These are phyloP conservation scores for Myriosclerotinia scirpicola DNA, from an alignment of 2,329 filamentous ascomycete species.

Conservation along the genomic window DNA sequence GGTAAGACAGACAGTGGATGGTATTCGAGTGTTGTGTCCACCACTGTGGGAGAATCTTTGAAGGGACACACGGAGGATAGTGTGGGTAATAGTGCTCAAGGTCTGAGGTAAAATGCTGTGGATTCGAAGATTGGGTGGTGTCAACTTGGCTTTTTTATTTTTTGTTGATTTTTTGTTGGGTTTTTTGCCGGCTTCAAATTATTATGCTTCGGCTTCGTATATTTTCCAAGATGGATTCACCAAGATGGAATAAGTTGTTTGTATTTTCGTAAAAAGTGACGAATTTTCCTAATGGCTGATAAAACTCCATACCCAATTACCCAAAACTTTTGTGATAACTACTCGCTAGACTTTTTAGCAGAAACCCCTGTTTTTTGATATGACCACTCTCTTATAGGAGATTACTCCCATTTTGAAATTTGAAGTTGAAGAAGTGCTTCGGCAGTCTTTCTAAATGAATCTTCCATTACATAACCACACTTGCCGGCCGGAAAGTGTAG, in stretches of 20 bases:
- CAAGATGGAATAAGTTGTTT: background rate
- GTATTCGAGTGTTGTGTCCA: background rate
- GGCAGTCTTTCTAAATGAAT: background rate
- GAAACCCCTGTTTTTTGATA: background rate
- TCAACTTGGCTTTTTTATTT: no score
- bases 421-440: background rate
- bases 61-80: background rate
- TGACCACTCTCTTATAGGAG: no score
- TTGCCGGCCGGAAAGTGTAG: constrained; percentile 1
- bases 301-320: background rate
- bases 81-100: background rate
- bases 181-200: background rate
- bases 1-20: no score
- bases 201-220: background rate
- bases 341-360: no score
- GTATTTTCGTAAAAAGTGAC: background rate
- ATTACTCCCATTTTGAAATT: background rate
- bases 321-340: background rate
- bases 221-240: no score
- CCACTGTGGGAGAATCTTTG: background rate
- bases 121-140: no score
- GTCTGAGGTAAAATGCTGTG: background rate
- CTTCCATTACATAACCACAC: constrained; percentile 1
- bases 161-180: background rate
- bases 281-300: background rate